Evolutionary conservation across 352 stramenopile species (phyloP), one percentile per base, ranked within the genome.

Genomic region (Globisporangium solare): DNA sequence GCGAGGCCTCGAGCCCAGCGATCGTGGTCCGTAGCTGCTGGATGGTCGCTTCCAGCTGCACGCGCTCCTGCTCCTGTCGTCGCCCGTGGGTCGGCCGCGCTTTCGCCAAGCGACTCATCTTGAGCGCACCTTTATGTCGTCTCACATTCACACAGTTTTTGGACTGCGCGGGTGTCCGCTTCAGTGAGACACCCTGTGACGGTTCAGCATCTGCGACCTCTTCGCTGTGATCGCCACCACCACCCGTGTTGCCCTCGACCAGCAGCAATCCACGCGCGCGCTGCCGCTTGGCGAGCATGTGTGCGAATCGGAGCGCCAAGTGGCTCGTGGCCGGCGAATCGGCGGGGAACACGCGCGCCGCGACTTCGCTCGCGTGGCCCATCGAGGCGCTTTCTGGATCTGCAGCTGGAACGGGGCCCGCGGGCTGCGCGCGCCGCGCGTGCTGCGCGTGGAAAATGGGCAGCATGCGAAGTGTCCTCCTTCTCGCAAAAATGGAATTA

Each of bases 251-350:
- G 6, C 20, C 24, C 22, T 42, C 21, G 0, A 60, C 20, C 31
- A 45, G 31, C 18, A 53, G 54, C 20, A 46, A 32, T 3, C 53
- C 40, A 32, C 54, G 54, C 17, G 46, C 17, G 31, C 49, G 68
- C 17, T 70, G 67, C 8, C 67, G 71, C 4, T 77, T 43, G 21
- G 68, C 55, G 24, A 83, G 60, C 48, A 67, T 60, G 40, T 58
- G 66, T 7, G 75, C 75, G 18, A 86, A 86, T 47, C 75, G 68
- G 39, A 58, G 42, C 0, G 71, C 52, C 12, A 86, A 52, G 10
- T 71, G 43, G 12, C 17, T 50, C 8, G 41, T 43, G 13, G 27
- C 1, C 27, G 27, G 27, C 27, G 27, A 35, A 10, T 35, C 5
- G 27, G 10, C 27, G 27, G 27, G 27, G 27, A 35, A 35, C 27